Percentiles rank a stretch among this genome's conserved stretches.
Conservation (phyloP, 106 monocot species). For the Ottelia alismoides region DNA sequence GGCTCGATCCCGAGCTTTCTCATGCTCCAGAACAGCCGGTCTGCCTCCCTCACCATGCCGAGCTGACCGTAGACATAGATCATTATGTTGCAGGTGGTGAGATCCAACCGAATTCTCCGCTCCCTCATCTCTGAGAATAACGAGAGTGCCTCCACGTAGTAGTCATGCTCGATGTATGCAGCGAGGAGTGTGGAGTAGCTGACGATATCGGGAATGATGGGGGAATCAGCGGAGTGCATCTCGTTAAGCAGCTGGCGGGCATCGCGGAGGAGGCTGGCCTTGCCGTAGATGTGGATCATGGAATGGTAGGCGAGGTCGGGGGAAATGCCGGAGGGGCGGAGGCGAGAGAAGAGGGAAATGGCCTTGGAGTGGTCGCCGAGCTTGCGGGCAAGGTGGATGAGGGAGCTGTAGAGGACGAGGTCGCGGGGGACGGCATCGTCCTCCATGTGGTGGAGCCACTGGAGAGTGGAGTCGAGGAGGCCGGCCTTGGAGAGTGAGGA, state of each 20-base stretch:
- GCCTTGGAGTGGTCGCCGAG: constrained; percentile 70
- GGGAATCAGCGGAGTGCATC: constrained; percentile 24
- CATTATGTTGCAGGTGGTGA: constrained; percentile 69
- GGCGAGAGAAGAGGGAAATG: constrained; percentile 55
- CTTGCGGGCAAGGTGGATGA: constrained; percentile 55
- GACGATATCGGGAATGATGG: constrained; percentile 40
- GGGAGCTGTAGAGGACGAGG: constrained; percentile 57
- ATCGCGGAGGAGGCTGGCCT: constrained; percentile 62
- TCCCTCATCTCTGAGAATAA: constrained; percentile 68
- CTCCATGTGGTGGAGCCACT: constrained; percentile 66
- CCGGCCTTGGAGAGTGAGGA: constrained; percentile 57
- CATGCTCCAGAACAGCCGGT: constrained; percentile 93
- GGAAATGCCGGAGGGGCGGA: constrained; percentile 23
- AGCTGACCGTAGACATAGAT: constrained; percentile 81
- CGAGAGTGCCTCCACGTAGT: constrained; percentile 56
- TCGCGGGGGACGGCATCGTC: constrained; percentile 37
- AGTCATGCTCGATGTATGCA: constrained; percentile 31
- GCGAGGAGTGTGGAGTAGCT: constrained; percentile 74
- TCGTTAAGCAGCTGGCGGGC: constrained; percentile 50
- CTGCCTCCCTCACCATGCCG: constrained; percentile 85
- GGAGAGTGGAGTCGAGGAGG: constrained; percentile 56
- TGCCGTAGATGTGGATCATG: constrained; percentile 36
- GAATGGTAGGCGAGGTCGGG: constrained; percentile 84
- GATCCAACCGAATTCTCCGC: constrained; percentile 32
- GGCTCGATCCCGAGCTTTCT: constrained; percentile 45